Conservation (phyloP, 148 eudicot species). For the Heliamphora exappendiculata region DNA sequence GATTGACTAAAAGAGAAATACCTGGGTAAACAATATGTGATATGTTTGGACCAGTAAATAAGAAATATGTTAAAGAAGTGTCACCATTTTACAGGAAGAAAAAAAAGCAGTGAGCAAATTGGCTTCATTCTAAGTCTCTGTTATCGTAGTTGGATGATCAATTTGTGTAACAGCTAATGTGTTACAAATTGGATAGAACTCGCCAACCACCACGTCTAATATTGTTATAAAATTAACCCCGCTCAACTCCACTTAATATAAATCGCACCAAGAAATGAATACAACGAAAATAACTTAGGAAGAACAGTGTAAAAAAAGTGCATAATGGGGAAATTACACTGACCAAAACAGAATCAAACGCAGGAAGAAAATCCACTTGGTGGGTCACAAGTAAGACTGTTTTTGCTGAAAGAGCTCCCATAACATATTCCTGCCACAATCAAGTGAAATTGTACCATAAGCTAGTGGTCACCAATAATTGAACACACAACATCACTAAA, state of each 20-base stretch:
- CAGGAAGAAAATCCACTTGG: conserved; percentile 97
- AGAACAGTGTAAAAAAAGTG: not conserved
- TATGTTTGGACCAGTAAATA: not conserved
- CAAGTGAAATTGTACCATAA: conserved; percentile 2
- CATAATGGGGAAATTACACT: conserved; percentile 15
- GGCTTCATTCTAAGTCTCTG: not conserved
- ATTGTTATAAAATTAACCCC: not conserved
- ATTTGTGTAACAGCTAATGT: not conserved
- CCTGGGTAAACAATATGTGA: not conserved
- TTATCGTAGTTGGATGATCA: not conserved
- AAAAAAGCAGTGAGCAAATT: not conserved
- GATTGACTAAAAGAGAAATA: not conserved
- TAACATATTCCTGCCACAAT: conserved; percentile 66
- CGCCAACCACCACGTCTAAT: not conserved
- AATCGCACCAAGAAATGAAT: not conserved
- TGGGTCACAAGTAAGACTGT: conserved; percentile 88
- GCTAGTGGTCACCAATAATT: not conserved
- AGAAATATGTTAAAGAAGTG: not conserved
- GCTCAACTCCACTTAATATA: not conserved
- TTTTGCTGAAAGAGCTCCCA: conserved; percentile 73
- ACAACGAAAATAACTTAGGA: not conserved
- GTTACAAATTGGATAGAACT: not conserved
- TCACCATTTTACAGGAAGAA: not conserved
- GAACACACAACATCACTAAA: not conserved
- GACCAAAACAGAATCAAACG: conserved; percentile 75